A percentile compares a stretch with the other conserved stretches of the same genome.
phyloP scores from a whole-genome alignment of 225 moss, liverwort and hornwort species.

The Pseudisothecium myosuroides region DNA sequence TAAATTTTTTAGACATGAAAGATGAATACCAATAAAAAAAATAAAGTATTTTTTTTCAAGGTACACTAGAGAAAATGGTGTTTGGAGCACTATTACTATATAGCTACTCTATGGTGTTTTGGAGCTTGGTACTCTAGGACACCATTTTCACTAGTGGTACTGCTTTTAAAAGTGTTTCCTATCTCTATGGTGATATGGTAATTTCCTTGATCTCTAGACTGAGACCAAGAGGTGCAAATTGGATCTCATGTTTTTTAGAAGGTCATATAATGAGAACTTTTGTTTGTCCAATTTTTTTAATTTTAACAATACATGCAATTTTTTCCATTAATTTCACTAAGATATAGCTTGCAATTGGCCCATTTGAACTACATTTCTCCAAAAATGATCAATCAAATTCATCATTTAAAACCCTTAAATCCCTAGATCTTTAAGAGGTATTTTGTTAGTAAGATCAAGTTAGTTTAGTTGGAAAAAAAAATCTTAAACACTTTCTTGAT shows the following conservation, averaged over 20 bases:
- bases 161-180: background rate
- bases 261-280: background rate
- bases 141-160: background rate
- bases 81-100: background rate
- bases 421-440: no score
- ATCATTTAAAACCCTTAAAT: background rate
- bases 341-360: background rate
- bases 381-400: background rate
- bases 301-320: background rate
- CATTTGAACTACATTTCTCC: background rate
- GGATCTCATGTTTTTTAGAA: background rate
- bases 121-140: rapidly evolving
- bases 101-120: no score
- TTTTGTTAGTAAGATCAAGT: background rate
- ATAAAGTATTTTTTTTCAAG: background rate
- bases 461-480: background rate
- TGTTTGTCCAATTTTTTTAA: background rate
- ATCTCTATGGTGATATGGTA: background rate
- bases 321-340: background rate
- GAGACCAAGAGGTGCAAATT: background rate
- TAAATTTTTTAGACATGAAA: no score
- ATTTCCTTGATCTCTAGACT: background rate
- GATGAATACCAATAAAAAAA: background rate
- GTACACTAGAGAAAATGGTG: background rate
- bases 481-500: background rate